Evolutionary conservation across 805 yeast species (phyloP).

Genomic region (Teunomyces panamensis): DNA sequence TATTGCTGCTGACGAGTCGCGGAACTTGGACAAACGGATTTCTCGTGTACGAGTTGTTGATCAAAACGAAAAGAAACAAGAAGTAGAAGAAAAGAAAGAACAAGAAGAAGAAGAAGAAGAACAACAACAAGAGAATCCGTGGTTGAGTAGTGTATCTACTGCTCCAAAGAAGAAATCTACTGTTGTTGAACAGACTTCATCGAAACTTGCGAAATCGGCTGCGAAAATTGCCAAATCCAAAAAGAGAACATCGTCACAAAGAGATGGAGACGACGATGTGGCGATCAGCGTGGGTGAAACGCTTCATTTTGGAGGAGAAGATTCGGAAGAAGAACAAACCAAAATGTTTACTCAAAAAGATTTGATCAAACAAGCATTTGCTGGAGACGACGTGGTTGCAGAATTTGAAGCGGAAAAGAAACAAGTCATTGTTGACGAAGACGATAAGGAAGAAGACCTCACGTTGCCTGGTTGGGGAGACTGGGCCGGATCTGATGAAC

Average conservation of each 20-base stretch:
- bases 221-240: constrained; percentile 35
- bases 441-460: constrained; percentile 79
- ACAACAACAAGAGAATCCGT: constrained; percentile 28
- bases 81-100: constrained; percentile 16
- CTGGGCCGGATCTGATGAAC: constrained; percentile 73
- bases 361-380: constrained; percentile 87
- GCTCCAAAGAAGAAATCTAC: constrained; percentile 27
- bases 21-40: constrained; percentile 43
- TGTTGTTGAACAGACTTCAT: constrained; percentile 35
- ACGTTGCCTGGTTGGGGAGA: constrained; percentile 98
- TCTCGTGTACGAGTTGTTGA: constrained; percentile 13
- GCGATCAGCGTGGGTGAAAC: constrained; percentile 51
- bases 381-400: constrained; percentile 89
- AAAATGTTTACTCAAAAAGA: constrained; percentile 75
- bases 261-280: constrained; percentile 36
- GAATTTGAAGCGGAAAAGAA: constrained; percentile 80
- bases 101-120: constrained; percentile 24
- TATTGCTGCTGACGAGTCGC: constrained; percentile 48
- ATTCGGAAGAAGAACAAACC: constrained; percentile 40
- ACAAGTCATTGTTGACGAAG: constrained; percentile 68
- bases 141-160: constrained; percentile 22
- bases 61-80: background rate
- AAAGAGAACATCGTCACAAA: constrained; percentile 31
- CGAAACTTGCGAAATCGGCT: constrained; percentile 37
- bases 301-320: constrained; percentile 49